phyloP scores from a whole-genome alignment of 192 early-diverging fungal species.

The Gonapodya prolifera region DNA sequence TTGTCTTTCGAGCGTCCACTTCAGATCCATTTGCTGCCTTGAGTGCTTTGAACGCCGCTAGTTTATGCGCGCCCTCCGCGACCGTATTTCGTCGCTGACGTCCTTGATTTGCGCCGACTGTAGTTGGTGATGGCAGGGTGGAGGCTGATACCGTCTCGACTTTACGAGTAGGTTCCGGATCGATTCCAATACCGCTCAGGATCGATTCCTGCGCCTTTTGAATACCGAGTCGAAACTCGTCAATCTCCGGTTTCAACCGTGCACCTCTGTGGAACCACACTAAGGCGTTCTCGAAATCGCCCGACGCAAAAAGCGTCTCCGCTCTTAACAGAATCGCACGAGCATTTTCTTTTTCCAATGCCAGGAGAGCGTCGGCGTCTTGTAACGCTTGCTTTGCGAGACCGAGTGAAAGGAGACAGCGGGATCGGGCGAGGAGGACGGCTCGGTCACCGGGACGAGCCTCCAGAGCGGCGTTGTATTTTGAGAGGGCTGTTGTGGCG shows the following conservation, averaged over 20 bases:
- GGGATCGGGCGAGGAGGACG: background rate
- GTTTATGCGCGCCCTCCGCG: background rate
- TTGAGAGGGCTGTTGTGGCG: background rate
- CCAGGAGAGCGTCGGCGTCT: conserved; percentile 2
- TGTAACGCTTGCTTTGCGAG: background rate
- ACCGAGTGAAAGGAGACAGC: background rate
- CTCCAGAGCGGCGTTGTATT: background rate
- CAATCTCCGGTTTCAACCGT: background rate
- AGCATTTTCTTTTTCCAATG: background rate
- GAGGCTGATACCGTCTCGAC: background rate
- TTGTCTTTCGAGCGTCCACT: background rate
- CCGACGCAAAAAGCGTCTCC: conserved; percentile 2
- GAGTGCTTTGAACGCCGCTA: background rate
- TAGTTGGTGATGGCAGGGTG: background rate
- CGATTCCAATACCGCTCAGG: background rate
- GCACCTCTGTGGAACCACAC: conserved; percentile 4
- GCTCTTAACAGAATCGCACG: background rate
- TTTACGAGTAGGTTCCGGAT: background rate
- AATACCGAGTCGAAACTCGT: conserved; percentile 1
- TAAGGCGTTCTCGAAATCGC: background rate
- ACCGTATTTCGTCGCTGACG: background rate
- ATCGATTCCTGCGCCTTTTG: background rate
- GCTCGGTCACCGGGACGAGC: background rate
- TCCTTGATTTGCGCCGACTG: background rate
- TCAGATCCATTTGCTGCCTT: background rate